A percentile compares a stretch with the other conserved stretches of the same genome.
Conservation (phyloP, 2,329 filamentous ascomycete species). For the Fusarium sp. region DNA sequence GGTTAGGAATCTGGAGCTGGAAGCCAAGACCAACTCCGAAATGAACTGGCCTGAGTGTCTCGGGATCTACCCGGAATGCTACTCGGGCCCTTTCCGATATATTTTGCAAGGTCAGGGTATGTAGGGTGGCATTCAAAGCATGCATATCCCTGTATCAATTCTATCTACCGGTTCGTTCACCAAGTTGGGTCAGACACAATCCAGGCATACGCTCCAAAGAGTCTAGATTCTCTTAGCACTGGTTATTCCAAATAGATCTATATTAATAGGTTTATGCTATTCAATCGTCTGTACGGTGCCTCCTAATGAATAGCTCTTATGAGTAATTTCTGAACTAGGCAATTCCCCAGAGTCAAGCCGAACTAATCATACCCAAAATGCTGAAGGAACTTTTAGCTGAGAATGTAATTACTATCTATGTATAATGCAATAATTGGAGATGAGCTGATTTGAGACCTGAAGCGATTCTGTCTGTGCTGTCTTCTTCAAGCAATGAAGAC, state of each 20-base stretch:
- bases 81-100: neutral
- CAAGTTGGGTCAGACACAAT: neutral
- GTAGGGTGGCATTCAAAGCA: neutral
- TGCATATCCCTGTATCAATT: neutral
- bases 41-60: neutral
- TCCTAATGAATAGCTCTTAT: neutral
- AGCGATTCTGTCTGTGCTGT: neutral
- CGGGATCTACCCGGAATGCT: neutral
- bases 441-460: neutral
- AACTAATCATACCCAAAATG: fast-evolving
- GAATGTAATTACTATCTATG: neutral
- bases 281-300: too few relatives aligned
- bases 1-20: neutral
- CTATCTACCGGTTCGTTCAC: neutral
- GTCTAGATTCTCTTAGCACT: neutral
- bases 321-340: neutral
- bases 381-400: too few relatives aligned
- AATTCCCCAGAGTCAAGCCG: too few relatives aligned
- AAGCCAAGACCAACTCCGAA: neutral
- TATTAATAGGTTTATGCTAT: neutral
- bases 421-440: fast-evolving
- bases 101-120: neutral
- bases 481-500: neutral
- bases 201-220: too few relatives aligned
- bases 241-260: neutral